Evolutionary conservation across 768 basidiomycete genomes (phyloP), one percentile per base, ranked within the genome.

Genomic region (Lactarius hatsudake): DNA sequence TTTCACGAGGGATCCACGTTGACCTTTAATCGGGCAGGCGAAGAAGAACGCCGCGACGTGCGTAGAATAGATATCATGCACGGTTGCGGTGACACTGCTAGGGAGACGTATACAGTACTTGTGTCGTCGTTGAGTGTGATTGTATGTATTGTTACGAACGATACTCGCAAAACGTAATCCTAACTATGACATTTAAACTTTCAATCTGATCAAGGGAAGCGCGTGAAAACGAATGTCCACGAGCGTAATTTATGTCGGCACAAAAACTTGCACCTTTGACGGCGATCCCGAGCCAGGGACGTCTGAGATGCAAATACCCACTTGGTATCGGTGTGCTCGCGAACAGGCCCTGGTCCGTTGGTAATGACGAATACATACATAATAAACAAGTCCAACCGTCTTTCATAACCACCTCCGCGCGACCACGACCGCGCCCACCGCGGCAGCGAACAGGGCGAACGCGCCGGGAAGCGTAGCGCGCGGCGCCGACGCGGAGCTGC

Each of bases 371-470:
- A 42, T 40, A 40, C 40, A 42, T 42, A 42, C 17, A 42, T 2
- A 42, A 42, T 6, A 42, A 42, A 18, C 17, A 42, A 17, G 5
- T 1, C 1, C 40, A 18, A 18, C 17, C 38, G 15, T 40, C 13
- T 17, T 15, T 15, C 38, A 40, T 40, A 13, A 51, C 63, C 53
- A 64, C 36, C 43, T 45, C 58, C 40, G 30, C 12, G 43, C 15
- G 9, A 68, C n/a, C 4, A 20, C 53, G 1, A 40, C 10, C 13
- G 34, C 62, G 9, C 66, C 67, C 43, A 68, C 54, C 20, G 12
- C 43, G 18, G 34, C 53, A 20, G 36, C 42, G 3, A 68, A 15
- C 5, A 61, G 1, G 1, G 43, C 23, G n/a, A 64, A 26, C 5
- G 36, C 59, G 34, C 53, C 26, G 0, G 67, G 59, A 1, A 68